These are phyloP conservation scores for Camelina neglecta DNA, from an alignment of 345 rosid species.

Conservation along the genomic window DNA sequence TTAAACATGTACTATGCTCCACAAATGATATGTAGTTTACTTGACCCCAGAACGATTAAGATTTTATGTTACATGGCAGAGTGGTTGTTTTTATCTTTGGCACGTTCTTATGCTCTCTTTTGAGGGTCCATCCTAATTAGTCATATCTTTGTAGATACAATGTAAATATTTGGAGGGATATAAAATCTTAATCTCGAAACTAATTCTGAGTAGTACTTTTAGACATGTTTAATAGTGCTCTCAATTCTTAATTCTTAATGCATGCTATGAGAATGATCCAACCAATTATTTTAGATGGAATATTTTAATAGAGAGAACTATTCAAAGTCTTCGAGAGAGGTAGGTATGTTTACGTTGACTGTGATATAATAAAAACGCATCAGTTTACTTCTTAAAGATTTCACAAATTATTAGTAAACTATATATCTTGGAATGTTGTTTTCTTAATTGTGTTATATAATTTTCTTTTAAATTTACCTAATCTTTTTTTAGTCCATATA, in stretches of 20 bases:
- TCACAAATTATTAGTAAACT: not conserved
- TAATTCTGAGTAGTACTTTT: not conserved
- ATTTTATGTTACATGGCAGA: not conserved
- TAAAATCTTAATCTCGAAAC: not conserved
- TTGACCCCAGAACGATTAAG: not conserved
- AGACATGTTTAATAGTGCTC: conserved; percentile 12
- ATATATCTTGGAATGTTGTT: too few species aligned
- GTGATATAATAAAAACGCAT: not conserved
- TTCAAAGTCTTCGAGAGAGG: conserved; percentile 13
- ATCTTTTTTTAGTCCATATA: too few species aligned
- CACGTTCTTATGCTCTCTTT: conserved; percentile 16
- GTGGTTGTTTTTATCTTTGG: not conserved
- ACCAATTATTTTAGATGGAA: not conserved
- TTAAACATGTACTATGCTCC: conserved; percentile 6
- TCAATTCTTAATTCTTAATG: not conserved
- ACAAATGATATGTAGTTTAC: conserved; percentile 2
- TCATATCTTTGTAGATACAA: not conserved
- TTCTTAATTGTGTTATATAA: too few species aligned
- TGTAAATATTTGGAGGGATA: not conserved
- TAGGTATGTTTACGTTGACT: not conserved
- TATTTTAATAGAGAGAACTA: not conserved
- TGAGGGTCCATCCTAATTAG: not conserved
- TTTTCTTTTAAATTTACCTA: too few species aligned
- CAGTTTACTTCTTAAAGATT: not conserved
- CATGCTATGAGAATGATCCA: not conserved